Percentiles rank a stretch among this genome's conserved stretches.
Conservation (phyloP, 257 asterid genomes). For the Solanum acaule region DNA sequence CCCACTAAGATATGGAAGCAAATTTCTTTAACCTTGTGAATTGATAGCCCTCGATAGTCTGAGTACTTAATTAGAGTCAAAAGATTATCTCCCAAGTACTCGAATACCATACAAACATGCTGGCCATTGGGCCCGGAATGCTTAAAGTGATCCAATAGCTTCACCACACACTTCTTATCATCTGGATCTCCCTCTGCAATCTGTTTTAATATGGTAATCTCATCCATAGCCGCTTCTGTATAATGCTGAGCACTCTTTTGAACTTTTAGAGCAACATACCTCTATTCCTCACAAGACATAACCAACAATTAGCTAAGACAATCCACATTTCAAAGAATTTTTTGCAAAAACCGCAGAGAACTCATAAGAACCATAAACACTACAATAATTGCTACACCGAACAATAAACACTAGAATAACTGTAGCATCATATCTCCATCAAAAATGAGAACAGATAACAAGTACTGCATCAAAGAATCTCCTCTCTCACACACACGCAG, state of each 20-base stretch:
- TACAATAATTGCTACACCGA: background rate
- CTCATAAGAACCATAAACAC: background rate
- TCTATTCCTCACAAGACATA: conserved; percentile 6
- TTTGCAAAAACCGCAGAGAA: background rate
- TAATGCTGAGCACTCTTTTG: conserved; percentile 97
- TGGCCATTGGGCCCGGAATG: conserved; percentile 97
- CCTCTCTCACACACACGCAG: background rate
- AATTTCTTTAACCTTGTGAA: conserved; percentile 82
- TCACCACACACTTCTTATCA: conserved; percentile 84
- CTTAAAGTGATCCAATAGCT: conserved; percentile 91
- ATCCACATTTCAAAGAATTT: background rate
- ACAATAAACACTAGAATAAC: background rate
- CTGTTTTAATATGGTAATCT: conserved; percentile 78
- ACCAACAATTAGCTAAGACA: background rate
- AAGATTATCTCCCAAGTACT: conserved; percentile 89
- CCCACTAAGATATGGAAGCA: conserved; percentile 80
- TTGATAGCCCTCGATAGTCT: conserved; percentile 68
- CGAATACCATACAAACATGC: conserved; percentile 96
- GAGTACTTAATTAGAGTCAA: conserved; percentile 81
- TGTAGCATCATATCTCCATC: background rate
- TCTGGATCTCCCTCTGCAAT: conserved; percentile 90
- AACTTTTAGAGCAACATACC: conserved; percentile 78
- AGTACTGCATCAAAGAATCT: background rate
- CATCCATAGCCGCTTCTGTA: conserved; percentile 97
- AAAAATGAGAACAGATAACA: background rate